Base-by-base conservation (phyloP, 2,329 filamentous ascomycete genomes). In the Knufia fluminis region DNA sequence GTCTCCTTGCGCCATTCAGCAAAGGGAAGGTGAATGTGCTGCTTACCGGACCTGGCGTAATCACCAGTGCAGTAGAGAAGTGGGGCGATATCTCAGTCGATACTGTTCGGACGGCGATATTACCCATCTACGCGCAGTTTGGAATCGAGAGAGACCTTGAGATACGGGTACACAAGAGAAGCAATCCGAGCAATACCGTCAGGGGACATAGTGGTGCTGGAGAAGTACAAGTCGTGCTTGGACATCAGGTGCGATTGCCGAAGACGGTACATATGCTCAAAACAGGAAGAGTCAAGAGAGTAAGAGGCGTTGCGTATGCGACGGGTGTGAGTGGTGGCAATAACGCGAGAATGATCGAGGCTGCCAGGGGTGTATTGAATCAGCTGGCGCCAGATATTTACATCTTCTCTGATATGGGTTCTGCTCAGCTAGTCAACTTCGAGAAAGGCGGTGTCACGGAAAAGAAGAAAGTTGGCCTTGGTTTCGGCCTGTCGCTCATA, bases 311-410 rank as follows among this genome's bases (percentile, higher is more conserved):
- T 38, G 90, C 92, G 42, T 98, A 97, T 68, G 85, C 86, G 49
- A 89, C 87, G 1, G 92, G 94, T 41, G 90, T 97, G 0, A 86
- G 86, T 9, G 91, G 86, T 0, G 89, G 85, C 44, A 96, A 96
- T 66, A 98, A 97, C 64, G 86, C 85, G 54, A 78, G 92, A 56
- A 94, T 96, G 86, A 98, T 97, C 62, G 86, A 95, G 62, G 80
- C 85, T 2, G 89, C 90, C 9, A 77, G 91, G 59, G 88, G 88
- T 42, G 77, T 98, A 9, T 74, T 98, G 41, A 98, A 98, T 65
- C 76, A 82, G 3, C 76, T 98, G 50, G 83, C 86, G 2, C 80
- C 84, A 4, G 92, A 98, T 63, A 91, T 94, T 38, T 92, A 96
- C 65, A 82, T 98, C 56, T 94, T 82, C 66, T 82, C 79, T 9